These are phyloP conservation scores for Tuber umbilicatum DNA, from an alignment of 495 filamentous ascomycete species.

Conservation along the genomic window DNA sequence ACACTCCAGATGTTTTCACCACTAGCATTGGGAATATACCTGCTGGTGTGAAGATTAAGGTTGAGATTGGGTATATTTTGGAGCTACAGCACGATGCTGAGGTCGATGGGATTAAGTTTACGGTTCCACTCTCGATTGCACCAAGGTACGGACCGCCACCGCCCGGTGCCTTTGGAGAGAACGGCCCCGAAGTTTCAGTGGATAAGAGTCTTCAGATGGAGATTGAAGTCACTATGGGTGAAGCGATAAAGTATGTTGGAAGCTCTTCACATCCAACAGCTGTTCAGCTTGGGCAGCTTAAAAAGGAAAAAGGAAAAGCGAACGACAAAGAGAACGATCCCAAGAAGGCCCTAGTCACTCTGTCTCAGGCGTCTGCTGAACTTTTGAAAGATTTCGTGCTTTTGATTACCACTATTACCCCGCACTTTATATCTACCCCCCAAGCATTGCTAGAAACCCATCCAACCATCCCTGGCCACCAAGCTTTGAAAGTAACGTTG, in stretches of 20 bases:
- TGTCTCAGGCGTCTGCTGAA: slow-evolving; percentile 48
- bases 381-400: slow-evolving; percentile 52
- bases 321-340: slow-evolving; percentile 45
- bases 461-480: slow-evolving; percentile 54
- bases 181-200: slow-evolving; percentile 15
- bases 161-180: slow-evolving; percentile 20
- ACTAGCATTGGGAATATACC: slow-evolving; percentile 60
- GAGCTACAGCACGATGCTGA: slow-evolving; percentile 61
- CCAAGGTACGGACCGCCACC: slow-evolving; percentile 55
- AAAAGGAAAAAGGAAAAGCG: slow-evolving; percentile 38
- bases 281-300: slow-evolving; percentile 51
- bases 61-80: slow-evolving; percentile 57
- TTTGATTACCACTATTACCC: slow-evolving; percentile 47
- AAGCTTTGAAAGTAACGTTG: slow-evolving; percentile 59
- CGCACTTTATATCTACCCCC: slow-evolving; percentile 50
- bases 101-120: slow-evolving; percentile 58
- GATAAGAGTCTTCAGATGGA: slow-evolving; percentile 51
- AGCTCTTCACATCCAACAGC: slow-evolving; percentile 61
- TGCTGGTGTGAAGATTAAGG: slow-evolving; percentile 47
- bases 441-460: slow-evolving; percentile 60
- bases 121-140: slow-evolving; percentile 56
- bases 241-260: slow-evolving; percentile 53
- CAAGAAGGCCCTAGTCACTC: slow-evolving; percentile 54
- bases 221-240: slow-evolving; percentile 55
- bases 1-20: slow-evolving; percentile 58